A percentile compares a stretch with the other conserved stretches of the same genome.
Evolutionary conservation across 2,329 filamentous ascomycete genomes (phyloP).

Genomic region (Lasiodiplodia sp.): DNA sequence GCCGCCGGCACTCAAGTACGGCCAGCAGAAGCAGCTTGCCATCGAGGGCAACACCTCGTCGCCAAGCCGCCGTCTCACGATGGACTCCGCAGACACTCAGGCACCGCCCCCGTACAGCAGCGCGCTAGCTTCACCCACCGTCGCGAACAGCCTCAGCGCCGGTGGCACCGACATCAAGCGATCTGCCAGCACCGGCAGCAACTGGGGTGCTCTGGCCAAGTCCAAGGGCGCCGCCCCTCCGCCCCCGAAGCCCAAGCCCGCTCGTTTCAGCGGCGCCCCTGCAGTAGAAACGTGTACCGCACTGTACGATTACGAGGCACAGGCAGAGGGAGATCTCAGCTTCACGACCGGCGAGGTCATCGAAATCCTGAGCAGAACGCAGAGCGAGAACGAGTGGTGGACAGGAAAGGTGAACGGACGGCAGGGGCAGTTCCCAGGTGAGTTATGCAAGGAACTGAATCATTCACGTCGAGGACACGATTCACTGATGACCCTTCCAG

Average conservation of each 20-base stretch:
- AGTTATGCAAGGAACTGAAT: constrained; percentile 40
- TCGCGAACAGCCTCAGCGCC: constrained; percentile 15
- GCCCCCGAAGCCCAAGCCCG: constrained; percentile 69
- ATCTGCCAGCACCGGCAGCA: constrained; percentile 40
- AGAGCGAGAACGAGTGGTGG: constrained; percentile 98
- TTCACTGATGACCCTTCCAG: constrained; percentile 38
- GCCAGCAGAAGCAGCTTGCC: constrained; percentile 42
- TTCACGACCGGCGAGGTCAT: constrained; percentile 90
- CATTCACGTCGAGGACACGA: constrained; percentile 46
- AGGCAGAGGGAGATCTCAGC: constrained; percentile 91
- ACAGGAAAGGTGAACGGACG: constrained; percentile 79
- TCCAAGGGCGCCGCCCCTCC: constrained; percentile 58
- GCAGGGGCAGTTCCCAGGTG: constrained; percentile 94
- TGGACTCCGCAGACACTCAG: constrained; percentile 43
- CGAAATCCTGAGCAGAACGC: constrained; percentile 83
- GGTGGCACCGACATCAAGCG: constrained; percentile 40
- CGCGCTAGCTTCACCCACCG: constrained; percentile 41
- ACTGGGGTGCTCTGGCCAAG: constrained; percentile 55
- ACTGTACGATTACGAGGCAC: constrained; percentile 94
- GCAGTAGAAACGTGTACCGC: constrained; percentile 82
- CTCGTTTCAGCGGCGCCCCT: constrained; percentile 70
- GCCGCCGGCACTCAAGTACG: constrained; percentile 47
- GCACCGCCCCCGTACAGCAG: constrained; percentile 50
- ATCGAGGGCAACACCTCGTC: constrained; percentile 43
- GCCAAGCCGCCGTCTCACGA: constrained; percentile 37